Base-by-base conservation (phyloP, 352 stramenopile genomes). In the Pythium scleroteichum region DNA sequence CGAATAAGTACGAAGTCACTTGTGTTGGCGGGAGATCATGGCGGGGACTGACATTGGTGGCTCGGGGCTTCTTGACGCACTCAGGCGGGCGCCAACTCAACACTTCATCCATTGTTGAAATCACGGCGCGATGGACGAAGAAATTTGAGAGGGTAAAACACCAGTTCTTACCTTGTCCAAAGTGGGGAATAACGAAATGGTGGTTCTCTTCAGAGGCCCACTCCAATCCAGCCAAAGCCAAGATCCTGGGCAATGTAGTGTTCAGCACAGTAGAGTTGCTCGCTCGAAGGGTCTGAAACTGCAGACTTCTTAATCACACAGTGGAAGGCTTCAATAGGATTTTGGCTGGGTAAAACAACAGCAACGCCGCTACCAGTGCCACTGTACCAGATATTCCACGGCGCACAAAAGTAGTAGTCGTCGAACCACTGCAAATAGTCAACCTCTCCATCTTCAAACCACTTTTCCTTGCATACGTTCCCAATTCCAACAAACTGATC, bases 391-490 rank as follows among this genome's bases (percentile, higher is more conserved):
- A 19, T n/a, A 8, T 26, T 8, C 48, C 48, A 54, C n/a, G 48
- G 48, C 2, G 17, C 7, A 1, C 2, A 4, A 26, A 19, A 19
- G 29, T 54, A 44, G 8, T 12, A 10, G 0, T 54, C 29, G 3
- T 19, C n/a, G 48, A 54, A 54, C 47, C 48, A 54, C 16, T 13
- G 10, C 4, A n/a, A 17, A 19, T 54, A 54, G 1, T 16, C 48
- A 2, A n/a, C 19, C 29, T 54, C 29, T 9, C 48, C 48, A 14
- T 44, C 29, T 3, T 23, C 17, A 26, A 13, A 1, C 48, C 48
- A 54, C 17, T 44, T 19, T 0, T 3, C 1, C 0, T 29, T 9
- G 4, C 27, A 41, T 3, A 53, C 1, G 2, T 53, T 19, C 2
- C 3, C 46, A 8, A 53, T 10, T 3, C 23, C 46, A 41, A 4